A percentile compares a stretch with the other conserved stretches of the same genome.
Conservation (phyloP, 345 rosid species). For the Limnanthes douglasii region DNA sequence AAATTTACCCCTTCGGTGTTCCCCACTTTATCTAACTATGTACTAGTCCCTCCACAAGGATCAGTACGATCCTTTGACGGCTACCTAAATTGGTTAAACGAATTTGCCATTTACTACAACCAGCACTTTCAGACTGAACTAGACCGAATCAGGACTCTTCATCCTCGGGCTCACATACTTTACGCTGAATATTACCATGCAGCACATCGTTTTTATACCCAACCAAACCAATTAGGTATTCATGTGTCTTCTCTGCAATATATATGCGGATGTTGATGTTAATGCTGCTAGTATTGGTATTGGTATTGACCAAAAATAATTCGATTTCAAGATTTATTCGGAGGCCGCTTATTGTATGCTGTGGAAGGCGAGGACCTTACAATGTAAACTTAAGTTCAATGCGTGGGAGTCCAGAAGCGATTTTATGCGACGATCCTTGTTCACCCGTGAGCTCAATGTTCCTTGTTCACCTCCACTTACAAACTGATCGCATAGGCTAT, state of each 20-base stretch:
- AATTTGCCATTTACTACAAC: constrained; percentile 22
- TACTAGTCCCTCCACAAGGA: constrained; percentile 8
- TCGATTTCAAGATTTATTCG: constrained; percentile 14
- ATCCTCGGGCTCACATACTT: constrained; percentile 17
- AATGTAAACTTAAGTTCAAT: constrained; percentile 13
- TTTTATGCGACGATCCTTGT: constrained; percentile 17
- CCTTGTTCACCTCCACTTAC: constrained; percentile 18
- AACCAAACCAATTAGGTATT: constrained; percentile 26
- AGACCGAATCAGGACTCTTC: constrained; percentile 5
- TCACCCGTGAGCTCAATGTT: constrained; percentile 32
- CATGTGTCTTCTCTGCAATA: not conserved
- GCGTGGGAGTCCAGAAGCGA: constrained; percentile 13
- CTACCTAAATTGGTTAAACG: constrained; percentile 26
- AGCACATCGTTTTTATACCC: constrained; percentile 8
- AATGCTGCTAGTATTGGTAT: not conserved
- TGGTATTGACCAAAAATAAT: not conserved
- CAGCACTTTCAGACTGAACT: constrained; percentile 15
- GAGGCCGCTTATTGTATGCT: constrained; percentile 20
- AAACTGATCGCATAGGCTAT: constrained; percentile 7
- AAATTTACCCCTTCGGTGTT: constrained; percentile 25
- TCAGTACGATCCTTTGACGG: constrained; percentile 21
- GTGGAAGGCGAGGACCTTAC: constrained; percentile 28
- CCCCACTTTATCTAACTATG: constrained; percentile 11
- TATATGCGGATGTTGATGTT: not conserved
- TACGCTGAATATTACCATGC: constrained; percentile 26